Percentiles rank a stretch among this genome's conserved stretches.
Evolutionary conservation across 202 grass and related monocot genomes (phyloP).

Genomic region (Panicum virgatum): DNA sequence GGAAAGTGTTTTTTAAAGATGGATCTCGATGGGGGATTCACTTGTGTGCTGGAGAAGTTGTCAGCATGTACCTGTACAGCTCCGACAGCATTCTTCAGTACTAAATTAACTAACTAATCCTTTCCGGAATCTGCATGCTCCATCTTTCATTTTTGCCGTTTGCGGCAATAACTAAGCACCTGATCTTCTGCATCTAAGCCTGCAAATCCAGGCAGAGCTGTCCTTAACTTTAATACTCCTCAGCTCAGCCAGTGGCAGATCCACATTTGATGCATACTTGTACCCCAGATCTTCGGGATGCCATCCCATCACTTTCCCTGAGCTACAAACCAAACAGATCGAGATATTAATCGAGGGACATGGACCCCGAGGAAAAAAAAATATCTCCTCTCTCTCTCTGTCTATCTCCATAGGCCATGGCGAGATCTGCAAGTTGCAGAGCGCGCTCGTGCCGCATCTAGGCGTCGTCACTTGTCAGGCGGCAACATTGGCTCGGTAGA

Average conservation of each 20-base stretch:
- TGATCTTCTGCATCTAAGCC: neutral
- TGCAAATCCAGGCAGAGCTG: neutral
- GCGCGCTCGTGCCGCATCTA: neutral
- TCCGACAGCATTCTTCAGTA: neutral
- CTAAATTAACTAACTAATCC: neutral
- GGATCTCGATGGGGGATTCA: neutral
- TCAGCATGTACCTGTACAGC: neutral
- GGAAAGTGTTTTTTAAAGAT: neutral
- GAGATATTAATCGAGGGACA: neutral
- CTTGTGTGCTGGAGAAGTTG: neutral
- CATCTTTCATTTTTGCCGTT: conserved; percentile 8
- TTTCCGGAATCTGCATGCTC: neutral
- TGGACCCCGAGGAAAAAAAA: neutral
- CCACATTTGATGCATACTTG: conserved; percentile 22
- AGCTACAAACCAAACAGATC: conserved; percentile 11
- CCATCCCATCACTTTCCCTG: conserved; percentile 15
- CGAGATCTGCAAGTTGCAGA: conserved; percentile 18
- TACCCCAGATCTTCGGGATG: conserved; percentile 1
- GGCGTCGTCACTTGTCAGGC: no score
- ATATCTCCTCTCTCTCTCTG: neutral
- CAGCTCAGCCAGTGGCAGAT: neutral
- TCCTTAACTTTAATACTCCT: no score
- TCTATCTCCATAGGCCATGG: neutral
- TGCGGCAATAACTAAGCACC: conserved; percentile 9
- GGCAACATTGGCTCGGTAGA: neutral